Conservation (phyloP, 2,329 filamentous ascomycete genomes). For the Talaromyces sp. region DNA sequence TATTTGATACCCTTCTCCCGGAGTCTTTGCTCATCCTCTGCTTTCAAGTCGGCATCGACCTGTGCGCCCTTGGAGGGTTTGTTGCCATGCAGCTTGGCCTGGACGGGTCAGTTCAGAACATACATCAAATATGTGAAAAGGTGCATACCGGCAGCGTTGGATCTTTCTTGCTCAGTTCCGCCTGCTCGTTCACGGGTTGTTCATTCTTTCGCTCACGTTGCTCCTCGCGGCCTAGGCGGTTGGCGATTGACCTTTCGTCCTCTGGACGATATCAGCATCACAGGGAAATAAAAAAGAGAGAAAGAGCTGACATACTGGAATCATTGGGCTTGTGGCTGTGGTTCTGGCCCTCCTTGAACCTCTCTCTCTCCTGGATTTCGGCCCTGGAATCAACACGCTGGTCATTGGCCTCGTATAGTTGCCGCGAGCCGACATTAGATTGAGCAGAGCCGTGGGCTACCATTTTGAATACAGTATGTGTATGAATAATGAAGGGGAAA, state of each 20-base stretch:
- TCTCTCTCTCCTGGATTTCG: conserved; percentile 47
- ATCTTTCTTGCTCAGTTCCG: conserved; percentile 36
- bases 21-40: conserved; percentile 40
- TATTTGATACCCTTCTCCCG: conserved; percentile 38
- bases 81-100: conserved; percentile 44
- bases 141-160: conserved; percentile 37
- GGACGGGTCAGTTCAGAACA: background rate
- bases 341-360: conserved; percentile 67
- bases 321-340: conserved; percentile 66
- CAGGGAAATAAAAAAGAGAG: background rate
- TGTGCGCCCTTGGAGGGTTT: conserved; percentile 43
- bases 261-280: conserved; percentile 21
- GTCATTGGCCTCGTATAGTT: conserved; percentile 71
- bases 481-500: background rate
- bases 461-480: background rate
- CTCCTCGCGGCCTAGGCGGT: conserved; percentile 25
- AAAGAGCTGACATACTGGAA: conserved; percentile 54
- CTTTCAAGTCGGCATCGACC: conserved; percentile 41
- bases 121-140: background rate
- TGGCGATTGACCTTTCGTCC: conserved; percentile 42
- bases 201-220: conserved; percentile 21
- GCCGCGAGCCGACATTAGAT: conserved; percentile 62
- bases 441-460: conserved; percentile 4
- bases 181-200: conserved; percentile 27
- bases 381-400: conserved; percentile 61